Base-by-base conservation (phyloP, 495 filamentous ascomycete genomes). In the Hypoxylon fuscum region DNA sequence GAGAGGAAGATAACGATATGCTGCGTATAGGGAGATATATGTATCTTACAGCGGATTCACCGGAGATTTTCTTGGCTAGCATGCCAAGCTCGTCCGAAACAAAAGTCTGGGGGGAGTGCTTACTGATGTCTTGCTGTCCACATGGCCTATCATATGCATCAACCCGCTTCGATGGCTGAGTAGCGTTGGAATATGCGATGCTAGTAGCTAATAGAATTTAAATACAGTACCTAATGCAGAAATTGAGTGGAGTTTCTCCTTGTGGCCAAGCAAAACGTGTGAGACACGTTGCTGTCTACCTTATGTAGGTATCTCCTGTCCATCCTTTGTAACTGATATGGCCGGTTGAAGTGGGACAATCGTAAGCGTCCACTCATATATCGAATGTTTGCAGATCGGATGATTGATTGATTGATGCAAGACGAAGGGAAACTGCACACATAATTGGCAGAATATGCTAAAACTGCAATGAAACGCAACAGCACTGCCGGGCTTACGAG, bases 321-420 rank as follows among this genome's bases (percentile, higher is more conserved):
- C 35, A 55, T 61, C 46, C 11, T 38, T 66, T 41, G 17, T n/a
- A n/a, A 48, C 56, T 11, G 21, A 56, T 49, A 53, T 29, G 42
- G 52, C 4, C 1, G 21, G 35, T 20, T 37, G 41, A 35, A 34
- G 5, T 20, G 34, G 15, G 52, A 43, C 45, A 49, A 9, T 22
- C 32, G 41, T 29, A 49, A 45, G 23, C 18, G 21, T 25, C 57
- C 56, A 44, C 49, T 57, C 34, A 46, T 8, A 53, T 41, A 57
- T 66, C 45, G 52, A 57, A 61, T 48, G 56, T 61, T 60, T 66
- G 63, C n/a, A 66, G 52, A 66, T 61, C 57, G 52, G 47, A 54
- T 32, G 63, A 66, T n/a, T 56, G 34, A 17, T 29, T 38, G 25
- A 34, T 12, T 38, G 12, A 49, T 52, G 52, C 38, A 48, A 49